Evolutionary conservation across 257 asterid genomes (phyloP).

Genomic region (Orobanche coerulescens): DNA sequence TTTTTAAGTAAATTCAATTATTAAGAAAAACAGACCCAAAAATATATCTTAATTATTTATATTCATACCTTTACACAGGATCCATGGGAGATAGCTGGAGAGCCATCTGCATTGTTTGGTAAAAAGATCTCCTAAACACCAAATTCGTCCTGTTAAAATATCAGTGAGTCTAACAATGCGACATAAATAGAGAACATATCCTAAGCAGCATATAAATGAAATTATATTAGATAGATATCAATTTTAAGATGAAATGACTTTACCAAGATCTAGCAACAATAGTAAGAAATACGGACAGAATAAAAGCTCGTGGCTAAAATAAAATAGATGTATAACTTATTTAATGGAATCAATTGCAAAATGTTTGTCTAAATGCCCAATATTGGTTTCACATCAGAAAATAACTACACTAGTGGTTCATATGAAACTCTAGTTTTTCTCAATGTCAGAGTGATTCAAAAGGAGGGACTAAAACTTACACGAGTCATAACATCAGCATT

Average conservation of each 20-base stretch:
- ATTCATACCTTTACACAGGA: constrained; percentile 76
- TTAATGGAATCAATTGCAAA: not conserved
- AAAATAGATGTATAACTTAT: not conserved
- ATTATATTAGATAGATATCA: not conserved
- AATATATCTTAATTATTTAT: not conserved
- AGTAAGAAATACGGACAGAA: constrained; percentile 5
- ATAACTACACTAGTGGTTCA: constrained; percentile 10
- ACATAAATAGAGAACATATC: constrained; percentile 1
- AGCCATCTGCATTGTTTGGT: constrained; percentile 90
- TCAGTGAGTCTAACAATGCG: constrained; percentile 14
- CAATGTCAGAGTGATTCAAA: constrained; percentile 11
- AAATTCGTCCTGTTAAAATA: constrained; percentile 71
- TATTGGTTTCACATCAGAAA: not conserved
- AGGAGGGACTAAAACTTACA: constrained; percentile 37
- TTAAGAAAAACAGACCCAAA: constrained; percentile 3
- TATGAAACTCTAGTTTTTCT: constrained; percentile 11
- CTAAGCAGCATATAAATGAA: no score
- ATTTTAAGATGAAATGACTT: not conserved
- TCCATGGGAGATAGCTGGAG: constrained; percentile 94
- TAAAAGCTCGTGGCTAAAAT: constrained; percentile 3
- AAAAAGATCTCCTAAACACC: constrained; percentile 96
- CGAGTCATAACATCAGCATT: constrained; percentile 85
- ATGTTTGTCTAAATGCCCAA: not conserved
- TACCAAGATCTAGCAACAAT: not conserved
- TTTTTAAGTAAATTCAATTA: not conserved